Evolutionary conservation across 176 grass and related monocot species (phyloP).

Genomic region (Calamus simplicifolius): DNA sequence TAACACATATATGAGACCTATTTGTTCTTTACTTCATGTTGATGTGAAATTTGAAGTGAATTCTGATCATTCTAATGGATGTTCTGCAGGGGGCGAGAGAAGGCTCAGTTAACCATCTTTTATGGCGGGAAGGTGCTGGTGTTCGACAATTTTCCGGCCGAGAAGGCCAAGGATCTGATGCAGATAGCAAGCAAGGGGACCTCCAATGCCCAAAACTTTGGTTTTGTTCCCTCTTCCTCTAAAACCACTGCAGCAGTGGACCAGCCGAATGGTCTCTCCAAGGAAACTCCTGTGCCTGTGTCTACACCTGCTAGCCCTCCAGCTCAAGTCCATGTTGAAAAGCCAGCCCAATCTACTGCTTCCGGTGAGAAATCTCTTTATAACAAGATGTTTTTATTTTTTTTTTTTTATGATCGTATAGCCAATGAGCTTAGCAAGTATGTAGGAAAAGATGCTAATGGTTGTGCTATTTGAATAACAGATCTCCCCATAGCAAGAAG

Average conservation of each 20-base stretch:
- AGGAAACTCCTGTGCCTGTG: slow-evolving; percentile 10
- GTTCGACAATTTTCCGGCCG: slow-evolving; percentile 85
- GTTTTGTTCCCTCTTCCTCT: slow-evolving; percentile 8
- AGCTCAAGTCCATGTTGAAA: slow-evolving; percentile 30
- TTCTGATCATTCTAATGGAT: slow-evolving; percentile 24
- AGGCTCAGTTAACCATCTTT: slow-evolving; percentile 76
- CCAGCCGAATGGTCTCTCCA: too few species aligned
- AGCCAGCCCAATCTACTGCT: slow-evolving; percentile 36
- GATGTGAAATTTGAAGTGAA: background rate
- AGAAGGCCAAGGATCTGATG: slow-evolving; percentile 89
- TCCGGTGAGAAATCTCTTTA: slow-evolving; percentile 46
- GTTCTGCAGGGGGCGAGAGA: slow-evolving; percentile 54
- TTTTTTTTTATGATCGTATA: too few species aligned
- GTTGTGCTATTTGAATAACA: slow-evolving; percentile 19
- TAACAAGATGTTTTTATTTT: too few species aligned
- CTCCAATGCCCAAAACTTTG: slow-evolving; percentile 19
- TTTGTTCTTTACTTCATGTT: too few species aligned
- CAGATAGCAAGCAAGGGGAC: slow-evolving; percentile 63
- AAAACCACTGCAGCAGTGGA: background rate
- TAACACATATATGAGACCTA: too few species aligned
- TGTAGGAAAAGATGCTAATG: slow-evolving; percentile 2
- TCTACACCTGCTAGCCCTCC: slow-evolving; percentile 19
- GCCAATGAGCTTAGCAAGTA: too few species aligned
- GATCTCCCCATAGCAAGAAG: slow-evolving; percentile 90
- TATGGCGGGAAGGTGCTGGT: slow-evolving; percentile 86